Conservation (phyloP, 352 stramenopile genomes). For the Peronospora tabacina region DNA sequence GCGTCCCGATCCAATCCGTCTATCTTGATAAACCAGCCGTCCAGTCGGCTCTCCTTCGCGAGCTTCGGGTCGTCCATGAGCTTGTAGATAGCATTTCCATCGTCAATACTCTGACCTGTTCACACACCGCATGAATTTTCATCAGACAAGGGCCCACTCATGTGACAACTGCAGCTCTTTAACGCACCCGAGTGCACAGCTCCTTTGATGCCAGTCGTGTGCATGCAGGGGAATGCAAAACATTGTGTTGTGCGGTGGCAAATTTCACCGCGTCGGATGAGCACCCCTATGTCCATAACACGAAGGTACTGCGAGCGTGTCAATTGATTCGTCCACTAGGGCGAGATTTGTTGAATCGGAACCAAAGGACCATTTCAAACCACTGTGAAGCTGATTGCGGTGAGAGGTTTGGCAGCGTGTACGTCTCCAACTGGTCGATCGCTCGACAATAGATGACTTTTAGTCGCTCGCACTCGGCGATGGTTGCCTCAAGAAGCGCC, state of each 20-base stretch:
- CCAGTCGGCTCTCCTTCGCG: constrained; percentile 36
- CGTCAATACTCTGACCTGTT: constrained; percentile 71
- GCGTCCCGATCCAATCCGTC: constrained; percentile 54
- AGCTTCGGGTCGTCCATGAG: constrained; percentile 34
- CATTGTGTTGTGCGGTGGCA: constrained; percentile 37
- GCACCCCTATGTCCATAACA: constrained; percentile 50
- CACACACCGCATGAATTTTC: too few species aligned
- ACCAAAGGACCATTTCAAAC: constrained; percentile 47
- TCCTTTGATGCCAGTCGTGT: constrained; percentile 54
- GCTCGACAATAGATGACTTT: constrained; percentile 27
- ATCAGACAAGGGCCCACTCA: too few species aligned
- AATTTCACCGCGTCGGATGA: constrained; percentile 69
- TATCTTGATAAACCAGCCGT: constrained; percentile 46
- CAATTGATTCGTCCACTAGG: not conserved
- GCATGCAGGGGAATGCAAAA: constrained; percentile 42
- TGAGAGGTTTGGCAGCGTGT: constrained; percentile 32
- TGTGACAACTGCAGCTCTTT: not conserved
- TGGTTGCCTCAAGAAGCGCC: constrained; percentile 36
- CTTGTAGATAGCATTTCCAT: constrained; percentile 54
- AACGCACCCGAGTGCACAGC: constrained; percentile 45
- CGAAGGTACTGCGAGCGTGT: constrained; percentile 44
- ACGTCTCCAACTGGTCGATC: constrained; percentile 42
- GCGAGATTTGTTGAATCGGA: not conserved
- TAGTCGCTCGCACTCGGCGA: constrained; percentile 50
- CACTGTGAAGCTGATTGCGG: constrained; percentile 35